phyloP scores from a whole-genome alignment of 2,329 filamentous ascomycete species.

The Phialophora macrospora region DNA sequence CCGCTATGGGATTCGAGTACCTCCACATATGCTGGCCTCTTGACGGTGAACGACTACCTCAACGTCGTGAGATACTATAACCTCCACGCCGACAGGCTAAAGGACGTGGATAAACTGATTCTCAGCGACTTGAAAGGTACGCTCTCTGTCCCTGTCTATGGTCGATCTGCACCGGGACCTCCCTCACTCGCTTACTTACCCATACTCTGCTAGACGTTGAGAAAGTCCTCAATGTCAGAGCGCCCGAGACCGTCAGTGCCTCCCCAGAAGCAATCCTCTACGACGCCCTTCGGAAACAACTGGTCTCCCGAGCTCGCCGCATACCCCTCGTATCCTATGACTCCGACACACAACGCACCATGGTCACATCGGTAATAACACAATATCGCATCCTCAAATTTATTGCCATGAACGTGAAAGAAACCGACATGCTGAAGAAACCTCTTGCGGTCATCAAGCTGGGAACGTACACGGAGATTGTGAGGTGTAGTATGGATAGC shows the following conservation, averaged over 20 bases:
- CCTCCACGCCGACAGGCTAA: conserved; percentile 89
- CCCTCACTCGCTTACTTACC: not conserved
- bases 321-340: conserved; percentile 94
- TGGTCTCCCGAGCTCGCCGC: conserved; percentile 86
- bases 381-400: conserved; percentile 99
- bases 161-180: not conserved
- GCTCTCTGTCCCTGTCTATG: not conserved
- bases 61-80: conserved; percentile 99
- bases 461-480: conserved; percentile 80
- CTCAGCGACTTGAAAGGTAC: conserved; percentile 87
- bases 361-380: conserved; percentile 95
- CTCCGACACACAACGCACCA: conserved; percentile 88
- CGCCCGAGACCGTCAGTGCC: conserved; percentile 94
- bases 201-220: conserved; percentile 73
- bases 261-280: conserved; percentile 89
- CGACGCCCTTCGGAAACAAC: conserved; percentile 92
- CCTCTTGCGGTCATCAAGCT: conserved; percentile 81
- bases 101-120: conserved; percentile 90
- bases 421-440: conserved; percentile 87
- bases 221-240: conserved; percentile 85
- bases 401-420: conserved; percentile 90
- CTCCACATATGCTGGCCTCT: conserved; percentile 88
- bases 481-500: conserved; percentile 84
- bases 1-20: conserved; percentile 95
- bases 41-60: conserved; percentile 97